Conservation (phyloP, 179 eudicot species). For the Spergularia azorica region DNA sequence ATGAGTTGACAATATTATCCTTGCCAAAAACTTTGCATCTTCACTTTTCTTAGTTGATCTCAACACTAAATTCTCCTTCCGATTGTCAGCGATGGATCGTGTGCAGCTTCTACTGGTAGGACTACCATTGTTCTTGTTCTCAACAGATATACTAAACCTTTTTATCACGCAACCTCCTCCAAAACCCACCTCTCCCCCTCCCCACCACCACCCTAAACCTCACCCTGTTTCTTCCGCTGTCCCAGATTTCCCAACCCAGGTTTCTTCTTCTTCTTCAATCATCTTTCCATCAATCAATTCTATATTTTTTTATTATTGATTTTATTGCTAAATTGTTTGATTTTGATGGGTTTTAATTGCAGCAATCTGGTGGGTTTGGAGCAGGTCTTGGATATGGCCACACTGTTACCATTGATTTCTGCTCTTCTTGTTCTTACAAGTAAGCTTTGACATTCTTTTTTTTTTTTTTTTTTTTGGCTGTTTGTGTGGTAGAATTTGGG, state of each 20-base stretch:
- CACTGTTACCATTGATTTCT: constrained; percentile 70
- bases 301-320: not conserved
- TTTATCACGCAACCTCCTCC: constrained; percentile 57
- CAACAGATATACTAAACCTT: constrained; percentile 61
- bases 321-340: constrained; percentile 1
- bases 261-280: constrained; percentile 4
- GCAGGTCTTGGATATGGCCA: constrained; percentile 61
- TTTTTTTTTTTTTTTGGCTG: not conserved
- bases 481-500: not conserved
- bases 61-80: too few species aligned
- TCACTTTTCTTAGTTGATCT: too few species aligned
- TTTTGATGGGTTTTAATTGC: constrained; percentile 21
- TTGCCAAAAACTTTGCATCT: too few species aligned
- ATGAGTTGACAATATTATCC: too few species aligned
- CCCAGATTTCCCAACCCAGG: constrained; percentile 74
- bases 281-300: not conserved
- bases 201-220: constrained; percentile 38
- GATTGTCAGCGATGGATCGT: constrained; percentile 51
- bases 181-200: constrained; percentile 42
- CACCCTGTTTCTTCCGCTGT: constrained; percentile 38
- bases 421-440: constrained; percentile 86
- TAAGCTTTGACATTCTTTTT: constrained; percentile 4
- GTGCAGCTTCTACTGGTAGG: constrained; percentile 63
- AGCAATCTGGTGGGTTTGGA: constrained; percentile 52
- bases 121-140: constrained; percentile 70